phyloP scores from a whole-genome alignment of 1,284 basidiomycete genomes.

The Leccinum brunneo-olivaceum region DNA sequence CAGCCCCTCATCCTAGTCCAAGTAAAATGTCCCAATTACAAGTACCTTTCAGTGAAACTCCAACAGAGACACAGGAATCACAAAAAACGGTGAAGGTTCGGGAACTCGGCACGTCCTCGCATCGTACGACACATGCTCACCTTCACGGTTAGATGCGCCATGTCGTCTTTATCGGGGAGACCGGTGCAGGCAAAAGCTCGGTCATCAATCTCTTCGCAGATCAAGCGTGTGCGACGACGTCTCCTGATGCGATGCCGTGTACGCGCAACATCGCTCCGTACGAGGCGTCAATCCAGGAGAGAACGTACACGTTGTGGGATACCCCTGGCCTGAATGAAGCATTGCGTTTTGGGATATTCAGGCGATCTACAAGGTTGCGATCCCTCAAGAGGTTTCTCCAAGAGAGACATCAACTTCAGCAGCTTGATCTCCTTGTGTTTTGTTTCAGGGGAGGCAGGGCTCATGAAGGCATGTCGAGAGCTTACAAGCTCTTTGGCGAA shows the following conservation, averaged over 20 bases:
- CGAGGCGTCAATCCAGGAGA: constrained; percentile 11
- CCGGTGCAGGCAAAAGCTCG: constrained; percentile 23
- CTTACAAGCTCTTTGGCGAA: constrained; percentile 17
- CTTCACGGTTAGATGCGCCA: constrained; percentile 13
- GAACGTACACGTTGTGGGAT: constrained; percentile 22
- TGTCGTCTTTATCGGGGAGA: constrained; percentile 27
- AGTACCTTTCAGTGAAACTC: background rate
- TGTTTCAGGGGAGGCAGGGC: constrained; percentile 17
- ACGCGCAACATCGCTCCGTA: constrained; percentile 14
- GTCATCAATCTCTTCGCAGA: constrained; percentile 24
- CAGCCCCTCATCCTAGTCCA: background rate
- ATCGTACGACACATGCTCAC: constrained; percentile 1
- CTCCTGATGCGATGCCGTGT: constrained; percentile 17
- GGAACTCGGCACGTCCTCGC: background rate
- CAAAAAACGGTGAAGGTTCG: constrained; percentile 11
- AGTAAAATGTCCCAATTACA: background rate
- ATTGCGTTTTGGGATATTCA: constrained; percentile 8
- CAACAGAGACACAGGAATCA: background rate
- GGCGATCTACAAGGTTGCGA: background rate
- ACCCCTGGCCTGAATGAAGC: constrained; percentile 25
- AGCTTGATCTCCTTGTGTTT: constrained; percentile 21
- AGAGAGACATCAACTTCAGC: constrained; percentile 1
- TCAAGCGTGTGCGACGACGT: constrained; percentile 4
- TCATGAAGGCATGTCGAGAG: constrained; percentile 4
- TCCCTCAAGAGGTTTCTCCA: constrained; percentile 17